phyloP scores from a whole-genome alignment of 805 yeast genomes.

The Yarrowia deformans region DNA sequence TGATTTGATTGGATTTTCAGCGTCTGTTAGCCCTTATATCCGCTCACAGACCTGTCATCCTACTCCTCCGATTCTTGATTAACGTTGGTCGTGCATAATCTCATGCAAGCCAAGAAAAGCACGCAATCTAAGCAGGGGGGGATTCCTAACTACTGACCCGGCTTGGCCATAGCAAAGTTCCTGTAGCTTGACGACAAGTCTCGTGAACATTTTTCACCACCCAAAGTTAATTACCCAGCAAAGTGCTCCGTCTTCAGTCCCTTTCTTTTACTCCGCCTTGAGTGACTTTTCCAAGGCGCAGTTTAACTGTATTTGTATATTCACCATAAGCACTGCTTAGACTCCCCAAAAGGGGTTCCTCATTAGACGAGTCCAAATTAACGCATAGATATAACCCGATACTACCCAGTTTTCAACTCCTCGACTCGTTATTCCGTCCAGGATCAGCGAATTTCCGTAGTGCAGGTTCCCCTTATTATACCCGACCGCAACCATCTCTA shows the following conservation, averaged over 20 bases:
- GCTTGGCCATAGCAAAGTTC: no score
- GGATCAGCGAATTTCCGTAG: no score
- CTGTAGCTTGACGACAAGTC: background rate
- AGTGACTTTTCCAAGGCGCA: conserved; percentile 24
- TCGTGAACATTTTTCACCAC: background rate
- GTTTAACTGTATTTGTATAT: conserved; percentile 5
- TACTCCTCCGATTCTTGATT: background rate
- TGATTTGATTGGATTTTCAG: background rate
- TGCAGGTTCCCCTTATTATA: no score
- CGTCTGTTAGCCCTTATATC: background rate
- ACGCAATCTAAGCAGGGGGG: background rate
- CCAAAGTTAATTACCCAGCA: background rate
- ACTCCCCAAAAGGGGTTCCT: no score
- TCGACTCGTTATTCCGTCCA: no score
- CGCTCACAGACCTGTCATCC: background rate
- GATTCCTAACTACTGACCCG: background rate
- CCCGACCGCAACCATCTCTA: no score
- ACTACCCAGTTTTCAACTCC: no score
- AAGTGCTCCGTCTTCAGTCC: background rate
- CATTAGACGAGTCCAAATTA: no score
- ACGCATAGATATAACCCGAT: no score
- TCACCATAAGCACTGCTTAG: background rate
- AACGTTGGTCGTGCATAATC: background rate
- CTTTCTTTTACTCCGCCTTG: conserved; percentile 3
- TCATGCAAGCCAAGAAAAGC: conserved; percentile 1